Evolutionary conservation across 2,329 filamentous ascomycete genomes (phyloP), one percentile per base, ranked within the genome.

Genomic region (Fusarium sp.): DNA sequence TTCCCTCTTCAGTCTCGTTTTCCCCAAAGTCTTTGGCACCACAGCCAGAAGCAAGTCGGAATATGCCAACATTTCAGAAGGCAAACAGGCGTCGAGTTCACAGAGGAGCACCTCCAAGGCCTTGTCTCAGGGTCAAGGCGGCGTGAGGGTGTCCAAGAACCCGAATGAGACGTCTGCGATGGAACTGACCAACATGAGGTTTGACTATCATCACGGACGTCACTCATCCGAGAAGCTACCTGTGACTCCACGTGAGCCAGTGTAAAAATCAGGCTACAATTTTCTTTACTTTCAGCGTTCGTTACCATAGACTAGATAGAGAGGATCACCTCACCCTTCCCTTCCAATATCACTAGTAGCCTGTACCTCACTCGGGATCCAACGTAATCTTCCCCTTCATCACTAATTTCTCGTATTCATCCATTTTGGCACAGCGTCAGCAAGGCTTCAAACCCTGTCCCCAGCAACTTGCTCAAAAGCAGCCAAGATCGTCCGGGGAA

Each of bases 51-150:
- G 46, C 62, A 67, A 65, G 27, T 60, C 59, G 14, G 38, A 35
- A 8, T 75, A 75, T 55, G 64, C 73, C 59, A 72, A 75, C 11
- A 67, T 70, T 35, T 70, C 66, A n/a, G 22, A 51, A 12, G 36
- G 53, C 0, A 67, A 67, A 1, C 62, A 56, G 3, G 1, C 10
- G 2, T 22, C 29, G 4, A 44, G 42, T 7, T 51, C 60, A 4
- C 40, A 44, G 4, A 57, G 12, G 10, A 35, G 35, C 12, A 24
- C 40, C 1, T 59, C 38, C 9, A 20, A 55, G 35, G 62, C 14
- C 20, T 16, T 31, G 14, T 4, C 55, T 9, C 24, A 36, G n/a
- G 17, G 17, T 12, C 31, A 16, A 56, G 31, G n/a, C 27, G 31
- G n/a, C 33, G 20, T 6, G 16, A 55, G 6, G 29, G 57, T 5